A percentile compares a stretch with the other conserved stretches of the same genome.
These are phyloP conservation scores for Volvox africanus DNA, from an alignment of 139 green algal species.

Conservation along the genomic window DNA sequence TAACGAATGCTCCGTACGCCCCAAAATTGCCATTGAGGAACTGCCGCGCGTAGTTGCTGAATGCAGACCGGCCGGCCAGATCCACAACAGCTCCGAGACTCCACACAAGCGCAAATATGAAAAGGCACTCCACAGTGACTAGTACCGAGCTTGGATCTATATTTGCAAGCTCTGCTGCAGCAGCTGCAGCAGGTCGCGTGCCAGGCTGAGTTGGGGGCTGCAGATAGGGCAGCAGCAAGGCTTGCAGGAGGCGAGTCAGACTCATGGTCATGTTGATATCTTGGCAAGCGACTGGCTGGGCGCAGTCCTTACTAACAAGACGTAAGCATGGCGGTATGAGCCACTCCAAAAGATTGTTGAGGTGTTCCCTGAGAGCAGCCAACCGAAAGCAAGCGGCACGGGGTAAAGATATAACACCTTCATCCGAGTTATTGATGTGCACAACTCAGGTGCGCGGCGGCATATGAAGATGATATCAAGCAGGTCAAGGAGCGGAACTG, in stretches of 20 bases:
- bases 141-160: not conserved
- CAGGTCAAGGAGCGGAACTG: too few species aligned
- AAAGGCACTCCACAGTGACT: constrained; percentile 54
- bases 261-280: constrained; percentile 67
- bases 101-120: constrained; percentile 78
- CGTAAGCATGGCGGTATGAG: constrained; percentile 72
- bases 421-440: too few species aligned
- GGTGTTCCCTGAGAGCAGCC: constrained; percentile 32
- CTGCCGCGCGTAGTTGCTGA: constrained; percentile 36
- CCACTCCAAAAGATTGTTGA: constrained; percentile 72
- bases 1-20: constrained; percentile 21
- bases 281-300: constrained; percentile 40
- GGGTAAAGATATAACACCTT: too few species aligned
- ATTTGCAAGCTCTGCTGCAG: too few species aligned
- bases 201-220: not conserved
- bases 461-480: too few species aligned
- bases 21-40: constrained; percentile 57
- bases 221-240: constrained; percentile 48
- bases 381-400: too few species aligned
- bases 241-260: constrained; percentile 60
- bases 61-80: constrained; percentile 48
- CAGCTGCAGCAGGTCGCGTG: not conserved
- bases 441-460: too few species aligned
- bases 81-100: constrained; percentile 65
- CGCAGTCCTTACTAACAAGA: constrained; percentile 59